Conservation (phyloP, 2,329 filamentous ascomycete genomes). For the Trichoderma koningii region DNA sequence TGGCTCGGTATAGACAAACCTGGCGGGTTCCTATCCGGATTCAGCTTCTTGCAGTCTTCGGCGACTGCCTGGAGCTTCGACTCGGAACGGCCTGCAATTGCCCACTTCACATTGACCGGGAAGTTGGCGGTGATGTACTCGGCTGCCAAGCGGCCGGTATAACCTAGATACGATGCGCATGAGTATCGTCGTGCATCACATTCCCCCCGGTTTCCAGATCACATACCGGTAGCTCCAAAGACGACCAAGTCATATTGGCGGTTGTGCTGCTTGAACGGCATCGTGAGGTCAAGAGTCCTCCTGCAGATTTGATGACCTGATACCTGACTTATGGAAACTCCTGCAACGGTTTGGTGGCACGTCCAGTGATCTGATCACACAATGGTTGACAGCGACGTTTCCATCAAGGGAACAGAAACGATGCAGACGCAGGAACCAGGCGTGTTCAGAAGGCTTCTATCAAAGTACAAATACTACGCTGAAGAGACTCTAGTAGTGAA, state of each 20-base stretch:
- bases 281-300: slow-evolving; percentile 32
- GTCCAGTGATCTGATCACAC: neutral
- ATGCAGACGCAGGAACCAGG: neutral
- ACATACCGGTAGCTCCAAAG: slow-evolving; percentile 59
- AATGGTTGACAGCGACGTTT: too few relatives aligned
- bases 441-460: neutral
- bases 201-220: neutral
- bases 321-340: too few relatives aligned
- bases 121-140: slow-evolving; percentile 72
- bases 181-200: neutral
- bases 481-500: too few relatives aligned
- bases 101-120: slow-evolving; percentile 82
- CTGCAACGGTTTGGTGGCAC: neutral
- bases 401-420: neutral
- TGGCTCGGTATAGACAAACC: slow-evolving; percentile 49
- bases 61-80: slow-evolving; percentile 72
- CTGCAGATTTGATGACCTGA: too few relatives aligned
- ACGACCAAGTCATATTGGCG: slow-evolving; percentile 61
- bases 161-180: slow-evolving; percentile 57
- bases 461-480: too few relatives aligned
- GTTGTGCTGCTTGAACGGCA: slow-evolving; percentile 53
- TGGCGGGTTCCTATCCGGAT: slow-evolving; percentile 70
- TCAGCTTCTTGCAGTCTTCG: slow-evolving; percentile 64
- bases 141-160: slow-evolving; percentile 76
- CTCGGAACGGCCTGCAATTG: slow-evolving; percentile 78